Percentiles rank a stretch among this genome's conserved stretches.
Conservation (phyloP, 768 basidiomycete species). For the Lactarius akahatsu region DNA sequence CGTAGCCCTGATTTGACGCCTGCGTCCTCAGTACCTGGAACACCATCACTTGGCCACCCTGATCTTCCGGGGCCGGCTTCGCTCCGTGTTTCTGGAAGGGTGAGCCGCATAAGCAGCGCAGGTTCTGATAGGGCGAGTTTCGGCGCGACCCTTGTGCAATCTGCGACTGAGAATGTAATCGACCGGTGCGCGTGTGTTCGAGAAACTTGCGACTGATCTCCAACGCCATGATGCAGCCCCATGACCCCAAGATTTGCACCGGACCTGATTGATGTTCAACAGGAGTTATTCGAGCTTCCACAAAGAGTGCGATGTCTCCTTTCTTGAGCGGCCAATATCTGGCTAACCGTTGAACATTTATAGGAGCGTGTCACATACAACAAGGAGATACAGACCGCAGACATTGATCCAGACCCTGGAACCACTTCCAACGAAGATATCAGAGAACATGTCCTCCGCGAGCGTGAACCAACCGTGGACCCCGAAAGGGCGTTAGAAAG, state of each 20-base stretch:
- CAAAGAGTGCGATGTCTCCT: conserved; percentile 59
- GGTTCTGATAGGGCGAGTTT: conserved; percentile 49
- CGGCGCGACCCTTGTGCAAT: conserved; percentile 47
- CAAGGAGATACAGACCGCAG: conserved; percentile 80
- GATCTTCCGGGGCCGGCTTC: conserved; percentile 40
- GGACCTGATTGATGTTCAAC: conserved; percentile 87
- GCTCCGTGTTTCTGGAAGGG: conserved; percentile 54
- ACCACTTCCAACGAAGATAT: conserved; percentile 68
- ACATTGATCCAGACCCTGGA: conserved; percentile 54
- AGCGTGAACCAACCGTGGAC: conserved; percentile 64
- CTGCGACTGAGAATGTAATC: conserved; percentile 62
- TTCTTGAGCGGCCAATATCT: neutral
- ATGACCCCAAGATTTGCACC: conserved; percentile 63
- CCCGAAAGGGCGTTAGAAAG: conserved; percentile 69
- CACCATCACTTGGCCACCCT: conserved; percentile 51
- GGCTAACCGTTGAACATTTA: neutral
- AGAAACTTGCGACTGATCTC: neutral
- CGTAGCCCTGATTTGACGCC: conserved; percentile 69
- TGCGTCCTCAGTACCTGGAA: conserved; percentile 67
- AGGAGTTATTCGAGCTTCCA: conserved; percentile 88
- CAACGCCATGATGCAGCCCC: conserved; percentile 41
- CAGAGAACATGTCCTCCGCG: conserved; percentile 62
- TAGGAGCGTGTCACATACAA: conserved; percentile 81
- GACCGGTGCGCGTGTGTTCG: conserved; percentile 52
- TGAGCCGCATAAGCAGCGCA: conserved; percentile 69